phyloP scores from a whole-genome alignment of 805 yeast genomes.

The Komagataella pastoris region DNA sequence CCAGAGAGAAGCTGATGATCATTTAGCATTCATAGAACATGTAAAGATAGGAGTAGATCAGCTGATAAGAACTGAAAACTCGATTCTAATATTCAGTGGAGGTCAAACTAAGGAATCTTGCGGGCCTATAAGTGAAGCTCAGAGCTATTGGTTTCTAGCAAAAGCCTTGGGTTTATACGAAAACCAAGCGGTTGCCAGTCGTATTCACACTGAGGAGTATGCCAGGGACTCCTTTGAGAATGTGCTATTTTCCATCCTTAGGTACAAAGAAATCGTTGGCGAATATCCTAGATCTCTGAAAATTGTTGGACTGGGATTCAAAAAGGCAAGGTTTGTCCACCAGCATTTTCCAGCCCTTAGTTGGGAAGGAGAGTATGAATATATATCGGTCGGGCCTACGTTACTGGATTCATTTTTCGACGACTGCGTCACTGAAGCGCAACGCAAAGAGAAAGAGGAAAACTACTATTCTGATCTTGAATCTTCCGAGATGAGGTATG shows the following conservation, averaged over 20 bases:
- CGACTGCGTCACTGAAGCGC: conserved; percentile 6
- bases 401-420: background rate
- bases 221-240: conserved; percentile 78
- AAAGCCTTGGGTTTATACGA: conserved; percentile 15
- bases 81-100: conserved; percentile 26
- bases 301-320: conserved; percentile 67
- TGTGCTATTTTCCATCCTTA: conserved; percentile 43
- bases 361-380: conserved; percentile 4
- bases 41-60: conserved; percentile 28
- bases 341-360: conserved; percentile 40
- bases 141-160: conserved; percentile 38
- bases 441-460: conserved; percentile 10
- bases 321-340: conserved; percentile 41
- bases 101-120: conserved; percentile 54
- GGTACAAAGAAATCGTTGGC: conserved; percentile 32
- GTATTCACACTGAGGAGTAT: conserved; percentile 46
- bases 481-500: conserved; percentile 35
- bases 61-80: conserved; percentile 13
- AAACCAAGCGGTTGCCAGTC: conserved; percentile 2
- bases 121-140: conserved; percentile 47
- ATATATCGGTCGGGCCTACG: conserved; percentile 4
- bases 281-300: conserved; percentile 38
- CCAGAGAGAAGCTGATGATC: conserved; percentile 60
- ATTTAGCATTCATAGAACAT: conserved; percentile 51
- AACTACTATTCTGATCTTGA: conserved; percentile 34